Base-by-base conservation (phyloP, 139 green algal genomes). In the Closterium sp. region DNA sequence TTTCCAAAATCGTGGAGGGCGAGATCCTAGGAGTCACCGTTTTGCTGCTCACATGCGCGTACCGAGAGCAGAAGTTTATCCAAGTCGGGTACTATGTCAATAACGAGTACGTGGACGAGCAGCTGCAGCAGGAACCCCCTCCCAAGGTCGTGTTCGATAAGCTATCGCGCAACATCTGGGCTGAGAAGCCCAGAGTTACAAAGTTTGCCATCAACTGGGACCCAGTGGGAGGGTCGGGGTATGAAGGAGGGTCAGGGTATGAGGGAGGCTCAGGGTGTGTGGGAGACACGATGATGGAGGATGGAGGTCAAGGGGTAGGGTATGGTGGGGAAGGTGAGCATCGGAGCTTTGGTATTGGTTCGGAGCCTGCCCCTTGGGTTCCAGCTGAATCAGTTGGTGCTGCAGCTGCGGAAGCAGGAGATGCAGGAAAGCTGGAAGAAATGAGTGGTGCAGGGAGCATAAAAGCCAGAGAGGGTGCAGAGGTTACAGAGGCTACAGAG, bases 31-130 rank as follows among this genome's bases (percentile, higher is more conserved):
- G 98, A 31, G 97, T 99, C 0, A 99, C 98, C 0, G 97, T 98
- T 50, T 94, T 99, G 28, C 95, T 99, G 85, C 96, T 99, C 6
- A 99, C 98, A 4, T 99, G 98, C 96, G 97, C 96, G 5, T 99
- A 99, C 95, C 91, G 91, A 21, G 87, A 88, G 32, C n/a, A 95
- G 31, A 94, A 96, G 93, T 96, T 96, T 91, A 94, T 96, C 38
- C 34, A 94, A 27, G 91, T 96, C 22, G 95, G 98, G 1, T 99
- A 99, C 93, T 99, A 99, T 92, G 97, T 99, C 17, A 98, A 98
- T 95, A 98, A 97, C 88, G 98, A 99, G 89, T 99, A 99, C 93
- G 31, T 70, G 70, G 97, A 99, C 28, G 97, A 98, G 88, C 95
- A 97, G 27, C n/a, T 93, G 88, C 42, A 32, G 50, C 87, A 93